Base-by-base conservation (phyloP, 2,329 filamentous ascomycete genomes). In the Calonectria leucothoes region DNA sequence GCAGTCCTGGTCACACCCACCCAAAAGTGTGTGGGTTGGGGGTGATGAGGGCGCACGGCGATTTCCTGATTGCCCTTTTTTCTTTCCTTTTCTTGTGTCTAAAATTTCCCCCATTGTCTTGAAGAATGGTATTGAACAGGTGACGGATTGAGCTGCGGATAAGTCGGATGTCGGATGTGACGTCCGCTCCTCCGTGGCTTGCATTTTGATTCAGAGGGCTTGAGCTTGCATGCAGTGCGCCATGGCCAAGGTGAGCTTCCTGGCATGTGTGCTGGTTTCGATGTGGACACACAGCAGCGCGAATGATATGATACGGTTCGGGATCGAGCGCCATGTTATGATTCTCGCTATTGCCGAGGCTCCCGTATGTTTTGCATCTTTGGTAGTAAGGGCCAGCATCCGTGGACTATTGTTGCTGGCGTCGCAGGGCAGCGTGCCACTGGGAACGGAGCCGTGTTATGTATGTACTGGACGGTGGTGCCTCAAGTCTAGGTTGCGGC, bases 141-240 rank as follows among this genome's bases (percentile, higher is more conserved):
- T 51, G 63, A 52, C 37, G 29, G 15, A 27, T 33, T 48, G 37
- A 31, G 27, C 27, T 42, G 67, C n/a, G 31, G 48, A 45, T 39
- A 59, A 61, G 35, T 39, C 45, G 67, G 45, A 51, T 55, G 51
- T 64, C 63, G 73, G 67, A 71, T 71, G 73, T 76, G 73, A 78
- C 64, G 49, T 45, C 70, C 74, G 52, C 39, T 55, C 65, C 39
- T 55, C 65, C 37, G 69, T 76, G 76, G 76, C 75, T 78, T 78
- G 76, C 75, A 75, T 42, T 70, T 52, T 75, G 70, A 76, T 72
- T 51, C 70, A 78, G 63, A 69, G 70, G 68, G 70, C 70, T 74
- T 57, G 67, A 76, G 70, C 70, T 71, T 74, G 74, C 61, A 27
- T 65, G 69, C 31, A 59, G 70, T 76, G 69, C 63, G 74, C 68